Evolutionary conservation across 495 filamentous ascomycete species (phyloP).

Genomic region (Aspergillus biplanus): DNA sequence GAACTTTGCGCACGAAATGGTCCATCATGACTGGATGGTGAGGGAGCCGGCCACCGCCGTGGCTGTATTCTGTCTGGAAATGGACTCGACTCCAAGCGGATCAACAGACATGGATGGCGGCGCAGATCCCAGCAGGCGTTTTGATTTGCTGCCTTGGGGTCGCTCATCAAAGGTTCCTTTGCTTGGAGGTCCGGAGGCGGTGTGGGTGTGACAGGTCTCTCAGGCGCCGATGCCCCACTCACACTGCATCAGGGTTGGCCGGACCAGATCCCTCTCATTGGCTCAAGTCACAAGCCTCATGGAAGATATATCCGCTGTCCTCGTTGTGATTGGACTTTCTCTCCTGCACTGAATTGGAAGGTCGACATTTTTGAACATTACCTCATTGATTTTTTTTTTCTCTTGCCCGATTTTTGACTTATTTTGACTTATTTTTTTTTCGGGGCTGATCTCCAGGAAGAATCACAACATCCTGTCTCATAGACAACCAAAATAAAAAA

Average conservation of each 20-base stretch:
- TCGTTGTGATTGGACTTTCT: slow-evolving; percentile 13
- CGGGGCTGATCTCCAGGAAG: too few species aligned
- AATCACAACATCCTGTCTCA: neutral
- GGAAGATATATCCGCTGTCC: slow-evolving; percentile 19
- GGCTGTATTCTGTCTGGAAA: slow-evolving; percentile 8
- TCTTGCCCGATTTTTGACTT: neutral
- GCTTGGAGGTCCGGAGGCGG: slow-evolving; percentile 15
- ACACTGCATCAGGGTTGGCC: slow-evolving; percentile 9
- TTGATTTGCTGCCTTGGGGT: slow-evolving; percentile 11
- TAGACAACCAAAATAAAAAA: neutral
- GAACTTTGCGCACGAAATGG: neutral
- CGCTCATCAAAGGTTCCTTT: neutral
- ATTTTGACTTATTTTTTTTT: neutral
- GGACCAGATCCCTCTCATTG: slow-evolving; percentile 3
- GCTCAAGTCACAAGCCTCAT: neutral
- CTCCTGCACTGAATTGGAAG: neutral
- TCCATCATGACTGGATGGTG: neutral
- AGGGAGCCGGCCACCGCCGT: slow-evolving; percentile 6
- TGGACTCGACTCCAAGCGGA: neutral
- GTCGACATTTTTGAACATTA: neutral
- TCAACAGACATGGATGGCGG: neutral
- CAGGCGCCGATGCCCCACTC: slow-evolving; percentile 15
- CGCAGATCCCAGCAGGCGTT: slow-evolving; percentile 4
- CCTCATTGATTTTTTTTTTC: neutral
- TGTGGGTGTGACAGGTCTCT: slow-evolving; percentile 23